Evolutionary conservation across 495 filamentous ascomycete genomes (phyloP), one percentile per base, ranked within the genome.

Genomic region (Pyrenopolyporus hunteri): DNA sequence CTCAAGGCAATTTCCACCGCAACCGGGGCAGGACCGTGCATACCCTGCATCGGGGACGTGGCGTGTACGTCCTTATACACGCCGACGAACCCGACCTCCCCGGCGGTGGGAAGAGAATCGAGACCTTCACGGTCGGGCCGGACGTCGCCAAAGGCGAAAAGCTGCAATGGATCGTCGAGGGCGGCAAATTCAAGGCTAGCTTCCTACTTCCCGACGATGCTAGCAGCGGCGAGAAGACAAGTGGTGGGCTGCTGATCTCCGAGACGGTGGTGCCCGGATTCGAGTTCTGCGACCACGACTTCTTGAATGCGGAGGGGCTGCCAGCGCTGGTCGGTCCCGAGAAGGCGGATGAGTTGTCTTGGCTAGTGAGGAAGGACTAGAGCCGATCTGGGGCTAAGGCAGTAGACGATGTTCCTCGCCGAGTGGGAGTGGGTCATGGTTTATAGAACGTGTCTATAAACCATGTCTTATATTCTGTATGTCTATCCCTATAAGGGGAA

Each of bases 221-320:
- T 13, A 39, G 31, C 23, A 67, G 67, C 32, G 59, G 50, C 19
- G 63, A 64, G 19, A 75, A 63, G 16, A 39, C 8, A 3, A 74
- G 67, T 20, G 73, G 70, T 20, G 82, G 80, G 9, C 63, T 88
- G 57, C 73, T 89, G 69, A 88, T 90, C 63, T 85, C 80, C 31
- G 85, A 89, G 78, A 83, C 83, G 11, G 85, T 87, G 6, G 77
- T 89, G 6, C 87, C 87, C 1, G 86, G 86, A 0, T 90, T 88
- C 58, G 85, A 88, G 64, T 83, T 73, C 35, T 77, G 69, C 54
- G 86, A 89, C 58, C 84, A 89, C 69, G 84, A 87, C 57, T 88
- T 89, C 59, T 65, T 88, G 53, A 66, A 58, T 16, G 46, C 46
- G 17, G 70, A 76, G 33, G 70, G 68, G 26, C 71, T 89, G 57